Evolutionary conservation across 2,329 filamentous ascomycete species (phyloP).

Genomic region (Calonectria naviculata): DNA sequence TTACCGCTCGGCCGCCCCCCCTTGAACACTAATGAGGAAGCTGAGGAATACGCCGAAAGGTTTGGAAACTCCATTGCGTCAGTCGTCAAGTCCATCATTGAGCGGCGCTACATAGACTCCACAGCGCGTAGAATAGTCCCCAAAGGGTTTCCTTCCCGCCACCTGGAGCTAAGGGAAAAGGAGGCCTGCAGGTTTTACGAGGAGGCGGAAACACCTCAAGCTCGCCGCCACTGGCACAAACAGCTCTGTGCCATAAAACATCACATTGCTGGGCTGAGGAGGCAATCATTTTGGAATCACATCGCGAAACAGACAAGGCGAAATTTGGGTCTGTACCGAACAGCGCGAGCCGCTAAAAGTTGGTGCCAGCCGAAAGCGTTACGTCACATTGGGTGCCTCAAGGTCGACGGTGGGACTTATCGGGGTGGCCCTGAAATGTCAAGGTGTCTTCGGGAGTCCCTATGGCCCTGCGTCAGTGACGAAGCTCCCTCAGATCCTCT

Average conservation of each 20-base stretch:
- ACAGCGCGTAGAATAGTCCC: neutral
- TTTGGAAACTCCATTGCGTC: neutral
- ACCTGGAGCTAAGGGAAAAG: neutral
- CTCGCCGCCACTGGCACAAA: neutral
- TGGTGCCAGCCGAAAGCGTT: neutral
- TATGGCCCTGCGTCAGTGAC: neutral
- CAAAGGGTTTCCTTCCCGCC: neutral
- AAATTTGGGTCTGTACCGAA: neutral
- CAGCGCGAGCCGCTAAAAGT: neutral
- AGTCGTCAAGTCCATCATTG: neutral
- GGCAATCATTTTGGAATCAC: neutral
- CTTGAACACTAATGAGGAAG: neutral
- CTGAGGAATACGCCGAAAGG: neutral
- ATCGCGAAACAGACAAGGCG: neutral
- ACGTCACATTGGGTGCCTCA: neutral
- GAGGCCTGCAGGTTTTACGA: neutral
- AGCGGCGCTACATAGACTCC: neutral
- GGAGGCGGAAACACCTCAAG: neutral
- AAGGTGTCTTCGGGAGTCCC: neutral
- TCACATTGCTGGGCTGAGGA: neutral
- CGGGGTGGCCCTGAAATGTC: neutral
- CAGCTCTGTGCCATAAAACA: neutral
- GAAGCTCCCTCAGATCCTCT: neutral
- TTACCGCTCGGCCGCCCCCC: neutral
- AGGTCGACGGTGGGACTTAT: neutral